These are phyloP conservation scores for Paramecium biaurelia DNA, from an alignment of 73 alveolate species.

Conservation along the genomic window DNA sequence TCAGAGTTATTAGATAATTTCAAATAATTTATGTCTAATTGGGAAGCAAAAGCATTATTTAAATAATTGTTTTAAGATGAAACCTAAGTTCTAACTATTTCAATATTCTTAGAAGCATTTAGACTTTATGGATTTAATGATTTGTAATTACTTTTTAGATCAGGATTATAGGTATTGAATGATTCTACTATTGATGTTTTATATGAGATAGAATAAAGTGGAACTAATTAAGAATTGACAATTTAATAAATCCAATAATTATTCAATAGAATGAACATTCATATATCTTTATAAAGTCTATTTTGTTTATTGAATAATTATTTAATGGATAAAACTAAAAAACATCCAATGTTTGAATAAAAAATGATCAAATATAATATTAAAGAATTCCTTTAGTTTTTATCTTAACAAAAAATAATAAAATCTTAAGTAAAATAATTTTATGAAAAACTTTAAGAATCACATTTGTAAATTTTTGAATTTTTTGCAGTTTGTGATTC, in stretches of 20 bases:
- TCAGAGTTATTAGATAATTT: background rate
- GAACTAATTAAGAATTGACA: background rate
- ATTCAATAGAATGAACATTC: background rate
- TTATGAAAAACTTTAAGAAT: constrained; percentile 17
- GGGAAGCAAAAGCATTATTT: background rate
- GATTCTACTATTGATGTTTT: background rate
- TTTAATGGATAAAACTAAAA: background rate
- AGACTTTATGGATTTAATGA: background rate
- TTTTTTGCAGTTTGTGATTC: constrained; percentile 50
- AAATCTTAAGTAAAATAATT: background rate
- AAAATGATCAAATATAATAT: background rate
- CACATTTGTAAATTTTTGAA: background rate
- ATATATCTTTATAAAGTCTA: background rate
- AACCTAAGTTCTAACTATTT: background rate
- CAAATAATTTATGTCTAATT: background rate
- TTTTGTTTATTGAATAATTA: background rate
- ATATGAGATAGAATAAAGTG: background rate
- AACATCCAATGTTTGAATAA: background rate
- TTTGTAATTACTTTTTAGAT: background rate
- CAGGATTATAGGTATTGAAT: background rate
- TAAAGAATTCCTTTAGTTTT: background rate
- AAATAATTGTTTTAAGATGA: background rate
- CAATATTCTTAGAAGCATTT: background rate
- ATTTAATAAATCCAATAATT: background rate
- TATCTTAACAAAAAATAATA: background rate